Percentiles rank a stretch among this genome's conserved stretches.
phyloP scores from a whole-genome alignment of 2,329 filamentous ascomycete genomes.

The Bretziella fagacearum region DNA sequence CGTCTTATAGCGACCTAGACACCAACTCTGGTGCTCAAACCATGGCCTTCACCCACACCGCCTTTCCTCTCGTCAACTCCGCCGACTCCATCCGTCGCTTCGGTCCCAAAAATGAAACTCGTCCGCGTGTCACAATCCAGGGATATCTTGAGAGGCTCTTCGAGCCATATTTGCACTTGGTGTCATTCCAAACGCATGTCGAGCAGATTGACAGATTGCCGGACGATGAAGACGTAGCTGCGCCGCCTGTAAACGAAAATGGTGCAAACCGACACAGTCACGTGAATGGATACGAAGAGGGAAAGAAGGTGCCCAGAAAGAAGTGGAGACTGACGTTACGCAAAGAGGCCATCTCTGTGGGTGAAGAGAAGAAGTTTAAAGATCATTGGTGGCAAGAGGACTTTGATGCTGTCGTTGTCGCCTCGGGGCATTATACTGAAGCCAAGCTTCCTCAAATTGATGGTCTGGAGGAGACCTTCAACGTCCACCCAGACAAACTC shows the following conservation, averaged over 20 bases:
- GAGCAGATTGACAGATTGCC: constrained; percentile 4
- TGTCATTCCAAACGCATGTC: constrained; percentile 2
- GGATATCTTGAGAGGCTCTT: constrained; percentile 6
- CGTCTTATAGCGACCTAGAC: constrained; percentile 39
- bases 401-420: constrained; percentile 27
- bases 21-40: constrained; percentile 38
- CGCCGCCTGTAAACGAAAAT: too few species aligned
- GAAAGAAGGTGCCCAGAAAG: too few species aligned
- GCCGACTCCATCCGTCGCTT: constrained; percentile 14
- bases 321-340: constrained; percentile 35
- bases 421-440: constrained; percentile 25
- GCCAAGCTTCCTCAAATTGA: constrained; percentile 24
- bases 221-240: not conserved
- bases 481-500: constrained; percentile 22
- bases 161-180: not conserved
- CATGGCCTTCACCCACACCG: constrained; percentile 40
- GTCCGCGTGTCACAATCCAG: not conserved
- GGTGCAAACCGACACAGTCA: too few species aligned
- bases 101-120: constrained; percentile 4
- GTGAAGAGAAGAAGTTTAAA: constrained; percentile 16
- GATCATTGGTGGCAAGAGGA: constrained; percentile 26
- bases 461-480: constrained; percentile 24
- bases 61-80: constrained; percentile 23
- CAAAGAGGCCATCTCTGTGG: constrained; percentile 20
- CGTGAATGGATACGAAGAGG: too few species aligned